Base-by-base conservation (phyloP, 805 yeast genomes). In the Nakazawaea wickerhamii region DNA sequence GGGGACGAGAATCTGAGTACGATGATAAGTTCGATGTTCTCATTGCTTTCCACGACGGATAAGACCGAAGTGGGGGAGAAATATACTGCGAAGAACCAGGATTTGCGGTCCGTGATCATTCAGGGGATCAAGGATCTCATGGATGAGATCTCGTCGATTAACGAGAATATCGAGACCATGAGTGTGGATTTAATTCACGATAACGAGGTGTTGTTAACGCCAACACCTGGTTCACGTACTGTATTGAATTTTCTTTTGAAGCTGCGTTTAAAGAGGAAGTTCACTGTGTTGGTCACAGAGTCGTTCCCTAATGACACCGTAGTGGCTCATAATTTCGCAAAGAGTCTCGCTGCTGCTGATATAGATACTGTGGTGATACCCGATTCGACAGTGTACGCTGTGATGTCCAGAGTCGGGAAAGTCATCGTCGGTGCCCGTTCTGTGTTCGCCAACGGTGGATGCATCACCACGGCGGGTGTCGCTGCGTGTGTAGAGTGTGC, bases 361-460 rank as follows among this genome's bases (percentile, higher is more conserved):
- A 87, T 93, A 36, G 95, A 89, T 49, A 82, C 96, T 1, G 84
- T 90, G 2, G 75, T 93, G 42, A 84, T 93, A 27, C 97, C 99
- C 1, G 99, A 93, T 58, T 75, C 95, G 4, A 84, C 95, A 20
- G 89, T 84, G 0, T 88, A 83, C 62, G 97, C 99, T 0, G 88
- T 93, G 36, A 93, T 93, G 98, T 85, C 96, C 30, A 72, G 96
- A 50, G 98, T 93, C 4, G 96, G 97, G 34, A 95, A 95, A 60
- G 99, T 93, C 23, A 79, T 93, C 46, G 77, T 95, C 41, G 97
- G 98, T 30, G 84, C 98, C 4, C 76, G 85, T 48, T 79, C 96
- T 0, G 97, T 93, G 4, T 84, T 93, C 59, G 95, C 95, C 41
- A 93, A 93, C 57, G 99, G 99, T 47, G 97, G 98, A 9, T 84